Base-by-base conservation (phyloP, 805 yeast genomes). In the Kazachstania africana region DNA sequence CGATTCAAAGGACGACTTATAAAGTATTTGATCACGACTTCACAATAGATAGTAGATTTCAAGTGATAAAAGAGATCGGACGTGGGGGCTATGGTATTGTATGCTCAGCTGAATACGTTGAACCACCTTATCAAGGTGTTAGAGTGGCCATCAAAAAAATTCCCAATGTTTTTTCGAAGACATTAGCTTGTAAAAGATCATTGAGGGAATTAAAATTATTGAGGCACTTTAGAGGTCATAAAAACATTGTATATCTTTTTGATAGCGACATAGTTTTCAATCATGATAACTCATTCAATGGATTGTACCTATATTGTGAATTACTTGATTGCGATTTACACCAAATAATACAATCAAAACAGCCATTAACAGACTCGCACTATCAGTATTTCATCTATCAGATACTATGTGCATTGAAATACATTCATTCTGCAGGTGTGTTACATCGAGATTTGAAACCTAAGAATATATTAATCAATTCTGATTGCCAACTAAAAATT, bases 311-410 rank as follows among this genome's bases (percentile, higher is more conserved):
- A 6, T 88, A 88, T 49, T 97, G 91, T 57, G 98, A 88, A 59
- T 65, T 88, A 45, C 87, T 88, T 97, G 97, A 87, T 56, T 87
- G 96, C 57, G 98, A 88, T 57, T 77, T 88, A 82, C 94, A 85
- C 56, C 96, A 88, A 56, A 88, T 88, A 48, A 88, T 88, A 39
- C 69, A 94, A 43, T 81, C 94, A 6, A 85, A 85, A 12, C 97
- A 91, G 56, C 81, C 93, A 1, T 65, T 88, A 42, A 82, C 95
- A 1, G 96, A 88, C 51, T 81, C 85, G 22, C 97, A 91, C 55
- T 85, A 80, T 56, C 98, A 91, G 59, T 75, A 83, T 39, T 88
- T 88, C 48, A 68, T 84, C 15, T 88, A 91, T 55, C 98, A 88
- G 60, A 80, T 82, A 16, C 65, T 88, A 36, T 85, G 95, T 47